phyloP scores from a whole-genome alignment of 306 rosid species.

The Senna tora region DNA sequence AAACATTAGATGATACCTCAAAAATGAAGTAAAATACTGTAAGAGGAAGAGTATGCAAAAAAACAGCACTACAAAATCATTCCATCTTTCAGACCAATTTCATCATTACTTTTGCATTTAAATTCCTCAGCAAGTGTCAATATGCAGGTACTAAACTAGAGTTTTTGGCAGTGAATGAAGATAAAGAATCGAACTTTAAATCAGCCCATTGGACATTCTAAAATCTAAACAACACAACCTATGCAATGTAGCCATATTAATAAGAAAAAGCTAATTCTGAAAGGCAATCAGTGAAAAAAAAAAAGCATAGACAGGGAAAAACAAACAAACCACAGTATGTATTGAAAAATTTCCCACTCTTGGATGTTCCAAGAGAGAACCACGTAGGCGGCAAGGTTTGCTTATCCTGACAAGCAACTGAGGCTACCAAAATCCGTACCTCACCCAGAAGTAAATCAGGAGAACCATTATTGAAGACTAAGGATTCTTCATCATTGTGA shows the following conservation, averaged over 20 bases:
- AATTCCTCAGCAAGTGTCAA: not conserved
- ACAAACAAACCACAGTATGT: slow-evolving; percentile 70
- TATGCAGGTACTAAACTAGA: not conserved
- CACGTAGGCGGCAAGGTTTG: slow-evolving; percentile 70
- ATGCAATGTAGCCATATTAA: not conserved
- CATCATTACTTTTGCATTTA: not conserved
- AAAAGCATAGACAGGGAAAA: not conserved
- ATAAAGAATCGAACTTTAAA: slow-evolving; percentile 4
- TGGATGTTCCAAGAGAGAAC: slow-evolving; percentile 61
- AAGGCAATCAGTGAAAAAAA: not conserved
- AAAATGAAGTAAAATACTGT: slow-evolving; percentile 5
- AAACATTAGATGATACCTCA: slow-evolving; percentile 17
- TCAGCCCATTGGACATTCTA: not conserved
- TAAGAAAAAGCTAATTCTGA: not conserved
- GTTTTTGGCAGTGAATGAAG: not conserved
- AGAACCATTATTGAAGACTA: slow-evolving; percentile 41
- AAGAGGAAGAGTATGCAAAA: not conserved
- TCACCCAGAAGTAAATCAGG: slow-evolving; percentile 59
- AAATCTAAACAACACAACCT: not conserved
- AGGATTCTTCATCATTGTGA: slow-evolving; percentile 38
- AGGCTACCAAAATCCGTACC: slow-evolving; percentile 55
- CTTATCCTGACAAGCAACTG: slow-evolving; percentile 53
- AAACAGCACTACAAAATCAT: not conserved
- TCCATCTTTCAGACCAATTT: not conserved
- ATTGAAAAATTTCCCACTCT: slow-evolving; percentile 52